Conservation (phyloP, 352 stramenopile species). For the Thalassiosira mediterranea region DNA sequence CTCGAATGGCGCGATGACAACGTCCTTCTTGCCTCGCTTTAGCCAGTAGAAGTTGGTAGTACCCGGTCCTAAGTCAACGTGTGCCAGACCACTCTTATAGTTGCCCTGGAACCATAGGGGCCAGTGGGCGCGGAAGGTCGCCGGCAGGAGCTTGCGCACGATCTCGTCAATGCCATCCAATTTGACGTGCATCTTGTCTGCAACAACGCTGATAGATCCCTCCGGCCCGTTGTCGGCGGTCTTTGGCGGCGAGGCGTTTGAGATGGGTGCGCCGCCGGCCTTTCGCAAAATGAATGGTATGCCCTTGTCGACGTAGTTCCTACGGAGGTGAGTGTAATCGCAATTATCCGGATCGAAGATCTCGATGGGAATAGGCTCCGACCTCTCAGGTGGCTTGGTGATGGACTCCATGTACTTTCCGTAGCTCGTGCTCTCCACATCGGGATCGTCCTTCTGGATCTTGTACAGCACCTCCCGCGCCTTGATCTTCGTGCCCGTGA, state of each 20-base stretch:
- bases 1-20: neutral
- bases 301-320: neutral
- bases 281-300: conserved; percentile 1
- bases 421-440: neutral
- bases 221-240: too few species aligned
- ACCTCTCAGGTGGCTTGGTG: neutral
- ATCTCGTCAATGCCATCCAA: too few species aligned
- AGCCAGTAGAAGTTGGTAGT: neutral
- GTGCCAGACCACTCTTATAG: too few species aligned
- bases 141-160: too few species aligned
- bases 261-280: neutral
- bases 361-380: neutral
- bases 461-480: neutral
- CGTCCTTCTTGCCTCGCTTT: neutral
- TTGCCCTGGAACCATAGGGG: too few species aligned
- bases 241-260: too few species aligned
- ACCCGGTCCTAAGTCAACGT: neutral
- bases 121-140: too few species aligned
- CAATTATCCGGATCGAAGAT: neutral
- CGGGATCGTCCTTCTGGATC: neutral
- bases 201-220: too few species aligned
- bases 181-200: too few species aligned
- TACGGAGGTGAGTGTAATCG: neutral
- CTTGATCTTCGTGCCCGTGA: neutral
- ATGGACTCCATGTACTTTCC: neutral